These are phyloP conservation scores for Hemisphaericaspora nanyangensis DNA, from an alignment of 805 yeast genomes.

Conservation along the genomic window DNA sequence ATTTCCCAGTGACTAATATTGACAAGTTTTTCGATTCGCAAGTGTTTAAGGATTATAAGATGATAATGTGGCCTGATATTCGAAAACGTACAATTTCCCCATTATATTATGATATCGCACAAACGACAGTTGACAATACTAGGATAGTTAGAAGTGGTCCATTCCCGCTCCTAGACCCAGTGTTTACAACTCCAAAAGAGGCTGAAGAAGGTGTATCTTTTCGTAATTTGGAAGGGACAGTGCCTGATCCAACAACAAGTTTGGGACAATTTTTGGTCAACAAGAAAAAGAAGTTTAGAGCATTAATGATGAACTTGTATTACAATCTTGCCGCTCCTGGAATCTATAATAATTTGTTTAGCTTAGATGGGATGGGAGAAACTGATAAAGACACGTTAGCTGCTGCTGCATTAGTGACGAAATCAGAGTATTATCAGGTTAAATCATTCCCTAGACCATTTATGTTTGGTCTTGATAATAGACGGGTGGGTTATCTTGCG, in stretches of 20 bases:
- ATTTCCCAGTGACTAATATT: constrained; percentile 38
- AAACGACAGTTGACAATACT: constrained; percentile 23
- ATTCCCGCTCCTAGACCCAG: constrained; percentile 24
- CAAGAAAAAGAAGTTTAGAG: constrained; percentile 53
- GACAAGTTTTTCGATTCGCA: constrained; percentile 44
- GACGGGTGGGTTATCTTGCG: constrained; percentile 27
- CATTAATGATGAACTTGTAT: constrained; percentile 55
- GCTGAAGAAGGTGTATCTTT: constrained; percentile 27
- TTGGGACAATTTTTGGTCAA: constrained; percentile 66
- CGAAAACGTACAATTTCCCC: constrained; percentile 69
- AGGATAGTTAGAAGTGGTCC: constrained; percentile 27
- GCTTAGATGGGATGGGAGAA: constrained; percentile 72
- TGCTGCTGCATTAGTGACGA: constrained; percentile 47
- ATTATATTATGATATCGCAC: constrained; percentile 45
- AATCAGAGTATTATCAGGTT: constrained; percentile 15
- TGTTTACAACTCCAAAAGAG: constrained; percentile 30
- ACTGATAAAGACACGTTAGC: constrained; percentile 78
- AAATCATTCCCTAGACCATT: constrained; percentile 12
- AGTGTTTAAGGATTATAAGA: constrained; percentile 43
- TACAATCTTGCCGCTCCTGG: constrained; percentile 64
- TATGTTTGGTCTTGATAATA: constrained; percentile 19
- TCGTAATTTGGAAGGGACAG: constrained; percentile 40
- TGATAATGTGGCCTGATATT: constrained; percentile 64
- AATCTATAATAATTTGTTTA: constrained; percentile 60
- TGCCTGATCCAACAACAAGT: constrained; percentile 66